Conservation (phyloP, 2,329 filamentous ascomycete genomes). For the Exophiala oligosperma region DNA sequence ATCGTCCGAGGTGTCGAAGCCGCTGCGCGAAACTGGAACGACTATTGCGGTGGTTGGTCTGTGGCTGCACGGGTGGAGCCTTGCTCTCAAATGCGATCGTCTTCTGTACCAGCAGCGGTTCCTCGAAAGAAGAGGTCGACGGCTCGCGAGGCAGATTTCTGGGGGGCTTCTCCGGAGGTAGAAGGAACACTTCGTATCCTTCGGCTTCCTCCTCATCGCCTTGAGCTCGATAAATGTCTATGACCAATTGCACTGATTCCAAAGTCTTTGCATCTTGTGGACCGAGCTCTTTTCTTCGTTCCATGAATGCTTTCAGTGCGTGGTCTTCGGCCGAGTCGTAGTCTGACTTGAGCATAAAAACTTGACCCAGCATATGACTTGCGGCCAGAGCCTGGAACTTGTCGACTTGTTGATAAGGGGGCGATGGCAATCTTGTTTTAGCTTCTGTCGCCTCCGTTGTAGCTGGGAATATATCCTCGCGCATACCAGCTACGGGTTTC, state of each 20-base stretch:
- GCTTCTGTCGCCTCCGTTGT: background rate
- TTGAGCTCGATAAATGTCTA: slow-evolving; percentile 24
- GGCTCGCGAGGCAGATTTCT: slow-evolving; percentile 1
- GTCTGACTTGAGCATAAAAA: slow-evolving; percentile 21
- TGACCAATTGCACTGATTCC: slow-evolving; percentile 25
- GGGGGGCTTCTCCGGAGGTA: slow-evolving; percentile 10
- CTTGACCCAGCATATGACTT: slow-evolving; percentile 24
- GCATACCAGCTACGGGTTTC: slow-evolving; percentile 20
- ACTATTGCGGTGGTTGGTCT: background rate
- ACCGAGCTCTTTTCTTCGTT: slow-evolving; percentile 23
- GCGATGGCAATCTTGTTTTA: background rate
- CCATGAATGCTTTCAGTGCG: slow-evolving; percentile 23
- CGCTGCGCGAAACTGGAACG: slow-evolving; percentile 10
- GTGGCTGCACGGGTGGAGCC: background rate
- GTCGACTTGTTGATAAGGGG: slow-evolving; percentile 7
- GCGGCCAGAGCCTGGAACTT: slow-evolving; percentile 22
- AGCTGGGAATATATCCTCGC: slow-evolving; percentile 14
- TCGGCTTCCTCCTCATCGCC: slow-evolving; percentile 25
- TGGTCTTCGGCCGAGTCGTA: slow-evolving; percentile 23
- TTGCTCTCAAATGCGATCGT: slow-evolving; percentile 1
- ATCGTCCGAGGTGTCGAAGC: slow-evolving; percentile 13
- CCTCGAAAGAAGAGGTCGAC: background rate
- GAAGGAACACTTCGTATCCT: slow-evolving; percentile 23
- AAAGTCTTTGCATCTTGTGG: slow-evolving; percentile 22
- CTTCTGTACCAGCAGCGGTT: background rate